These are phyloP conservation scores for Claviceps humidiphila DNA, from an alignment of 2,329 filamentous ascomycete species.

Conservation along the genomic window DNA sequence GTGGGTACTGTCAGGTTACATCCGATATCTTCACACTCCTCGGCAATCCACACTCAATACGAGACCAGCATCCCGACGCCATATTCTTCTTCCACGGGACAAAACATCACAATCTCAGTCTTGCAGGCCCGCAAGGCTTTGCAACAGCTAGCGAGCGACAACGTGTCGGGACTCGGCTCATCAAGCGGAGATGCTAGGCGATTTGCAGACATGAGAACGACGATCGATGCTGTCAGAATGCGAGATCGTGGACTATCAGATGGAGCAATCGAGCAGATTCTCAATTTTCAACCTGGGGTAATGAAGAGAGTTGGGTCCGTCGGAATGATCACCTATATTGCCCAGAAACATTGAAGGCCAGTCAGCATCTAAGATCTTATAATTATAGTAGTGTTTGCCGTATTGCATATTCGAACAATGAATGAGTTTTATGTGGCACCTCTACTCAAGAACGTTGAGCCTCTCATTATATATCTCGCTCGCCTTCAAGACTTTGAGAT, in stretches of 20 bases:
- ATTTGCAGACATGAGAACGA: constrained; percentile 4
- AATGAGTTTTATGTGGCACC: too few relatives aligned
- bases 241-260: background rate
- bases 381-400: too few relatives aligned
- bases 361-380: too few relatives aligned
- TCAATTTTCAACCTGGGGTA: background rate
- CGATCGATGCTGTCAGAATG: constrained; percentile 1
- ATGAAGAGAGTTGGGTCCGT: background rate
- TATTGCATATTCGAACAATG: too few relatives aligned
- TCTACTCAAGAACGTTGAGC: too few relatives aligned
- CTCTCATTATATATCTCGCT: too few relatives aligned
- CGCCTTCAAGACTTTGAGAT: too few relatives aligned
- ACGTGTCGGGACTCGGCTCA: background rate
- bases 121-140: background rate
- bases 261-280: background rate
- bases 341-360: background rate
- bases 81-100: background rate
- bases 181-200: background rate
- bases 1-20: background rate
- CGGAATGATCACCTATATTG: background rate
- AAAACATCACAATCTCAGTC: background rate
- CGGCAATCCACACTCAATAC: background rate
- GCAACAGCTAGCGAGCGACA: background rate
- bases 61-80: background rate
- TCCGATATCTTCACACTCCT: background rate